These are phyloP conservation scores for Rasamsonia emersonii DNA, from an alignment of 2,329 filamentous ascomycete genomes.

Conservation along the genomic window DNA sequence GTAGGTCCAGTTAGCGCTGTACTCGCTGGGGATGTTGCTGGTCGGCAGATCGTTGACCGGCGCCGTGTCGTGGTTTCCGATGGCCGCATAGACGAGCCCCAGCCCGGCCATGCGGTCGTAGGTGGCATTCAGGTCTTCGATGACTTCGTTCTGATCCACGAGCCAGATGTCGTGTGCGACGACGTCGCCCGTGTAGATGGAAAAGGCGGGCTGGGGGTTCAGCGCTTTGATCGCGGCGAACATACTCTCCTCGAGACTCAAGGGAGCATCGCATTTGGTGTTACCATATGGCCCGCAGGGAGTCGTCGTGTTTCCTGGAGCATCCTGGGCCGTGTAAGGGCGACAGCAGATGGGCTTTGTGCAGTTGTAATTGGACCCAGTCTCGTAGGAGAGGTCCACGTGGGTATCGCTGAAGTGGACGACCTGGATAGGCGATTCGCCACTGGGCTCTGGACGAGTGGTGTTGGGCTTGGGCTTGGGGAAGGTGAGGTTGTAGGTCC, in stretches of 20 bases:
- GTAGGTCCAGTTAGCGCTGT: conserved; percentile 46
- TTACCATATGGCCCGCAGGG: conserved; percentile 48
- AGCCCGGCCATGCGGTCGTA: conserved; percentile 41
- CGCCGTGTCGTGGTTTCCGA: conserved; percentile 50
- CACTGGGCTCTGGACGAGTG: conserved; percentile 35
- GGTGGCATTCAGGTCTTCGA: conserved; percentile 34
- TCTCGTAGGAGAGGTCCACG: conserved; percentile 45
- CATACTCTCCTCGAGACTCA: conserved; percentile 47
- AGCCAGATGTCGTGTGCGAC: conserved; percentile 43
- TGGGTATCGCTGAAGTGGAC: conserved; percentile 54
- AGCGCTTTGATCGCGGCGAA: conserved; percentile 31
- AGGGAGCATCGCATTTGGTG: conserved; percentile 45
- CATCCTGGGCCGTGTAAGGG: neutral
- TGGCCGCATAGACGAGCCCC: conserved; percentile 43
- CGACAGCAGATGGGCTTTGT: conserved; percentile 3
- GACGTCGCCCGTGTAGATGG: conserved; percentile 54
- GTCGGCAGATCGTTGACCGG: conserved; percentile 47
- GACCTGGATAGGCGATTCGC: conserved; percentile 42
- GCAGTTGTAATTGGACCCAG: conserved; percentile 37
- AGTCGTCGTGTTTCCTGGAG: conserved; percentile 28
- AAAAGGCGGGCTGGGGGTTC: conserved; percentile 38
- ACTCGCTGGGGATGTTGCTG: conserved; percentile 24
- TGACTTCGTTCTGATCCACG: conserved; percentile 23
- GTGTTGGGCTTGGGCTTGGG: conserved; percentile 32
- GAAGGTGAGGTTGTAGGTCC: conserved; percentile 35